A percentile compares a stretch with the other conserved stretches of the same genome.
These are phyloP conservation scores for Tolypocladium nubicola DNA, from an alignment of 2,329 filamentous ascomycete genomes.

Conservation along the genomic window DNA sequence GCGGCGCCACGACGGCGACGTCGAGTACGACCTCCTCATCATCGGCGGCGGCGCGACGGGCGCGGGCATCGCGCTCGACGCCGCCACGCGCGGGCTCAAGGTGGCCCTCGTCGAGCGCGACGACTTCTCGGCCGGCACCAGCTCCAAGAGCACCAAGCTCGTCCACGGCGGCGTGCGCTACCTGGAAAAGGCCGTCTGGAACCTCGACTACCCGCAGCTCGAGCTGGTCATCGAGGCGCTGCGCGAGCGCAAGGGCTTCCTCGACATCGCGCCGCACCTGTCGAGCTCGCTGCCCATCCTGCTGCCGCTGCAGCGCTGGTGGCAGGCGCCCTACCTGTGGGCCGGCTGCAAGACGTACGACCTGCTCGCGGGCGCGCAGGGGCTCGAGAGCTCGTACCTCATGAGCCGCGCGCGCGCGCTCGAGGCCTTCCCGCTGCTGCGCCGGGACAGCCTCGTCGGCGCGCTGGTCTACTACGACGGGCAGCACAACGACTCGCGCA, in stretches of 20 bases:
- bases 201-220: conserved; percentile 76
- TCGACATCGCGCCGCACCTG: conserved; percentile 74
- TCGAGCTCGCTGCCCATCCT: conserved; percentile 75
- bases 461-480: conserved; percentile 81
- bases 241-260: conserved; percentile 71
- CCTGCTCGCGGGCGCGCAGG: conserved; percentile 68
- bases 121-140: conserved; percentile 73
- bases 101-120: conserved; percentile 75
- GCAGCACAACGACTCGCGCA: conserved; percentile 77
- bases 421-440: conserved; percentile 69
- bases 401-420: conserved; percentile 67
- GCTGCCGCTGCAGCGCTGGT: conserved; percentile 73
- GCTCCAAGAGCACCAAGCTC: conserved; percentile 79
- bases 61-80: conserved; percentile 71
- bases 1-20: conserved; percentile 17
- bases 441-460: conserved; percentile 61
- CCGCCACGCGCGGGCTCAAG: conserved; percentile 66
- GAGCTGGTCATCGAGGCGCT: conserved; percentile 72
- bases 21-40: conserved; percentile 63
- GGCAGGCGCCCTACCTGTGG: conserved; percentile 70
- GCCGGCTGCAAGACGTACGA: conserved; percentile 68
- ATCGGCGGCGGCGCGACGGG: conserved; percentile 75
- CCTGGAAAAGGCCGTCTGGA: conserved; percentile 77
- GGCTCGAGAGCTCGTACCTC: conserved; percentile 76
- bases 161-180: conserved; percentile 80